These are phyloP conservation scores for Vigna unguiculata DNA, from an alignment of 306 rosid species.

Conservation along the genomic window DNA sequence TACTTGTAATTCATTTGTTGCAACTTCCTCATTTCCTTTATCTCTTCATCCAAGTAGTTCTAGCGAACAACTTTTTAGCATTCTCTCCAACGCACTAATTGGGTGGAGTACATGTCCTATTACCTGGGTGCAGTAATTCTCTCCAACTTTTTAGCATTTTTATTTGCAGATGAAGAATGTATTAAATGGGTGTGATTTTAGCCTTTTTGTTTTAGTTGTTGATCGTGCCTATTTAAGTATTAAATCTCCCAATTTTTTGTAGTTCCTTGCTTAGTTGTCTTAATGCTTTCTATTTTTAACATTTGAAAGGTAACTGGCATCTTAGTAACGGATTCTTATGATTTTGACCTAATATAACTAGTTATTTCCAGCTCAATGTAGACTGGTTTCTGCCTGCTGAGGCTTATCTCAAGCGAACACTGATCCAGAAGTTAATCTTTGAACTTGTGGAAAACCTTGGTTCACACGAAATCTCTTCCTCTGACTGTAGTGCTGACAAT, in stretches of 20 bases:
- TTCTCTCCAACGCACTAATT: neutral
- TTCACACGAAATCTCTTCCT: slow-evolving; percentile 55
- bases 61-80: neutral
- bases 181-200: neutral
- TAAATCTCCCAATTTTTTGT: slow-evolving; percentile 1
- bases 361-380: slow-evolving; percentile 70
- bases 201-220: neutral
- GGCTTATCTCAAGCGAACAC: slow-evolving; percentile 90
- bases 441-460: slow-evolving; percentile 68
- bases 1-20: neutral
- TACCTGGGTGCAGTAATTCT: no score
- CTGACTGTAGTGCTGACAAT: slow-evolving; percentile 60
- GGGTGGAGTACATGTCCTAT: neutral
- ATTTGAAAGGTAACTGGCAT: slow-evolving; percentile 14
- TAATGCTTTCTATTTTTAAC: slow-evolving; percentile 25
- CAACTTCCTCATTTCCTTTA: slow-evolving; percentile 3
- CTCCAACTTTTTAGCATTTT: no score
- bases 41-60: neutral
- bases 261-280: slow-evolving; percentile 26
- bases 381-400: slow-evolving; percentile 92
- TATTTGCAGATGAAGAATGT: slow-evolving; percentile 4
- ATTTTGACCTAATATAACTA: slow-evolving; percentile 36
- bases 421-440: slow-evolving; percentile 81
- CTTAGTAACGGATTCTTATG: slow-evolving; percentile 22
- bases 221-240: slow-evolving; percentile 26